phyloP scores from a whole-genome alignment of 1,284 basidiomycete genomes.

The Cystodermella granulosa region DNA sequence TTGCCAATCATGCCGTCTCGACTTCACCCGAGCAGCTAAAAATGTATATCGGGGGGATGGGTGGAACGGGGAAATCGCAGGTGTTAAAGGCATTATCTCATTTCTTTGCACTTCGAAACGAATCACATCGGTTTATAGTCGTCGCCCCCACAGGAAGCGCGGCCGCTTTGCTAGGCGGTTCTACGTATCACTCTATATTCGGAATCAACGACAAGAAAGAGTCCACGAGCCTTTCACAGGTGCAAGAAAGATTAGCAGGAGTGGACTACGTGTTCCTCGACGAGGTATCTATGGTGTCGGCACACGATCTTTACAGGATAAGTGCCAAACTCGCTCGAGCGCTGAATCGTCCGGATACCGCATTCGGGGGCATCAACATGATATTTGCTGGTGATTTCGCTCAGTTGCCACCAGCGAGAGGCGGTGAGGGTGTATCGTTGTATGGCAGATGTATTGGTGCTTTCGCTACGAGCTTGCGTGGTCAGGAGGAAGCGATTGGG shows the following conservation, averaged over 20 bases:
- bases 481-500: slow-evolving; percentile 7
- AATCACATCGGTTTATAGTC: slow-evolving; percentile 24
- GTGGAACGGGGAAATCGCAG: too few relatives aligned
- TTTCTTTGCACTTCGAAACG: slow-evolving; percentile 25
- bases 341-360: slow-evolving; percentile 7
- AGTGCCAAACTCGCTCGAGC: too few relatives aligned
- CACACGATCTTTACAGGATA: slow-evolving; percentile 22
- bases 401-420: slow-evolving; percentile 6
- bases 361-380: slow-evolving; percentile 21
- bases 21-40: too few relatives aligned
- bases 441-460: slow-evolving; percentile 5
- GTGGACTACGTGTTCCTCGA: slow-evolving; percentile 38
- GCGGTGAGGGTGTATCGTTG: slow-evolving; percentile 1
- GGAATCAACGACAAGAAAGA: slow-evolving; percentile 1
- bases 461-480: not conserved
- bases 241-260: slow-evolving; percentile 11
- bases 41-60: too few relatives aligned
- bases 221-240: not conserved
- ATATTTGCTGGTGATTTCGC: slow-evolving; percentile 19
- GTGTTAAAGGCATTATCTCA: slow-evolving; percentile 25
- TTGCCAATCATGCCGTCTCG: too few relatives aligned
- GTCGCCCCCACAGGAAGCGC: slow-evolving; percentile 39
- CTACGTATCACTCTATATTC: slow-evolving; percentile 25
- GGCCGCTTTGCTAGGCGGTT: slow-evolving; percentile 36
- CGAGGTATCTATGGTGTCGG: slow-evolving; percentile 38